phyloP scores from a whole-genome alignment of 1,139 yeast species.

The Blastobotrys aristatus region DNA sequence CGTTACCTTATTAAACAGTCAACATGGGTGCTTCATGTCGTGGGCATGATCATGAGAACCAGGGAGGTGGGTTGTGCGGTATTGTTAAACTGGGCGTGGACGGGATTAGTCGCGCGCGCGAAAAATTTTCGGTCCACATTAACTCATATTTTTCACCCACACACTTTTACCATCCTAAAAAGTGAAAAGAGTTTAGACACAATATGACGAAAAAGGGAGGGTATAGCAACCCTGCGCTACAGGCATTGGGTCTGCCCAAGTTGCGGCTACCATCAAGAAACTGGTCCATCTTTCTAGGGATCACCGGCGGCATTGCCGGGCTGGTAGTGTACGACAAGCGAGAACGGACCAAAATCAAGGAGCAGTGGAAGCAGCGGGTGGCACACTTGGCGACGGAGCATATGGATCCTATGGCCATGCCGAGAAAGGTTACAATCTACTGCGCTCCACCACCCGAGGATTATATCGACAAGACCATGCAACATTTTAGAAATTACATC shows the following conservation, averaged over 20 bases:
- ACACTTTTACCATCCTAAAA: no score
- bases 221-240: constrained; percentile 79
- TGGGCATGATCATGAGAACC: no score
- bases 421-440: constrained; percentile 76
- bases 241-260: constrained; percentile 80
- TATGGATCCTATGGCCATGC: constrained; percentile 48
- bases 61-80: no score
- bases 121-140: no score
- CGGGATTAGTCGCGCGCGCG: no score
- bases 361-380: constrained; percentile 62
- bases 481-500: constrained; percentile 69
- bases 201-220: background rate
- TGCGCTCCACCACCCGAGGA: constrained; percentile 97
- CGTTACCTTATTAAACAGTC: no score
- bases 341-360: constrained; percentile 62
- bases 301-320: constrained; percentile 60
- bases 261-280: constrained; percentile 81
- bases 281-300: constrained; percentile 87
- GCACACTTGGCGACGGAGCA: constrained; percentile 43
- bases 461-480: constrained; percentile 69
- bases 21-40: no score
- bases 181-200: no score
- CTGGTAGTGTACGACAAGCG: constrained; percentile 74
- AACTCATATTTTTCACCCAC: no score
- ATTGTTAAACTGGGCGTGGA: no score